Base-by-base conservation (phyloP, 805 yeast genomes). In the Lachancea meyersii region DNA sequence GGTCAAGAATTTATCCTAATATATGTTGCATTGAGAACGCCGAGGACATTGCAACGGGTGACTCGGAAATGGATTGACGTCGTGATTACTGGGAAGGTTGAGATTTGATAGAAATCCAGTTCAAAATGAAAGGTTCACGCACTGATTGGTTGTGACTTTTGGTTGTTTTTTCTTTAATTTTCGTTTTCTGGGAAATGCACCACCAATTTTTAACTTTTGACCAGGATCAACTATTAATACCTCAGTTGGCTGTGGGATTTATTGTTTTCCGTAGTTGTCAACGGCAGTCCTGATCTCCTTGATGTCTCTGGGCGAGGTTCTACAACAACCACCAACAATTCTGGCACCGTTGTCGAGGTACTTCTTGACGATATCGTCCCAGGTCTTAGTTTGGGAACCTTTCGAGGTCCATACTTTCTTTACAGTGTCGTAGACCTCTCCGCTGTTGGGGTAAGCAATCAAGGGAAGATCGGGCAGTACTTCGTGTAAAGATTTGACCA, bases 281-380 rank as follows among this genome's bases (percentile, higher is more conserved):
- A 52, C 50, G 4, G 61, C 55, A 3, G 26, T 36, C 7, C 48
- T 38, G 9, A 60, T 50, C 38, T 49, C 41, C 31, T 45, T 40
- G 31, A 58, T 58, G 37, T 60, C 77, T 1, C 55, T 50, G 0
- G 88, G 87, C 0, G 77, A 70, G 1, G 86, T 80, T 50, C 86
- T 69, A 48, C 91, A 84, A 60, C 91, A 84, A 2, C 89, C 91
- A 7, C 93, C 93, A 41, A 84, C 65, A 7, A 82, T 69, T 27
- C 71, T 69, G 2, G 72, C 72, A 7, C 71, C 69, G 6, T 57
- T 54, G 3, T 48, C 38, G 17, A 64, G 47, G 76, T 82, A 75
- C 16, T 59, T 54, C 22, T 53, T 42, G 2, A 70, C 70, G 19
- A 65, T 61, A 3, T 57, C 49, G 2, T 55, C 60, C 75, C 83